Evolutionary conservation across 1,284 basidiomycete genomes (phyloP), one percentile per base, ranked within the genome.

Genomic region (Mycena citricolor): DNA sequence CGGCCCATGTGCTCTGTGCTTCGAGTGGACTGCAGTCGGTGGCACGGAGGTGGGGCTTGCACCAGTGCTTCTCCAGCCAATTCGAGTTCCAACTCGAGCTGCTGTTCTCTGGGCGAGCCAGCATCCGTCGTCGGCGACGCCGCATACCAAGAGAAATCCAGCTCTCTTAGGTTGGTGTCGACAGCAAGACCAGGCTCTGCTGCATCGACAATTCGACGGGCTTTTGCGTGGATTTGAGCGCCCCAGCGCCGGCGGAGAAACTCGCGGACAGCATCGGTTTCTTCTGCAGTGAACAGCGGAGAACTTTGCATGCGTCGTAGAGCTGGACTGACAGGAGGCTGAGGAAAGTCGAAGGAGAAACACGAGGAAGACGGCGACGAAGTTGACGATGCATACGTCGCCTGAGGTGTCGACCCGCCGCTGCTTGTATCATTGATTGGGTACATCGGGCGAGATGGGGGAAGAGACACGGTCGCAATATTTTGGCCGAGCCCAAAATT

Each of bases 271-370:
- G 54, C 50, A 20, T 52, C 41, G 2, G 54, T 48, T 32, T 61
- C 61, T 30, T 60, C 60, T 16, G 55, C 40, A 5, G 57, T 56
- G 42, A 67, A 67, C 58, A 68, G 60, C 19, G 68, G 70, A 16
- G 67, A 66, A 51, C 70, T 73, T 39, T 63, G 66, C 64, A 73
- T 70, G 25, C 67, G 64, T 16, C 69, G 64, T 16, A 73, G 57
- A 14, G 62, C 57, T 8, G 68, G 67, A 49, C 62, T 66, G 13
- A 64, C 63, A 12, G 69, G 64, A 14, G 71, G 71, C 40, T 65
- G 62, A 1, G 70, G 71, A 48, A 74, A 74, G 30, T 61, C 58
- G 23, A 64, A 58, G 32, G 62, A 59, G 14, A 64, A 20, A n/a
- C n/a, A n/a, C n/a, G n/a, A n/a, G 4, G 66, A 68, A 14, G 65